Evolutionary conservation across 441 rosid genomes (phyloP), one percentile per base, ranked within the genome.

Genomic region (Euphorbia schlechtendalii): DNA sequence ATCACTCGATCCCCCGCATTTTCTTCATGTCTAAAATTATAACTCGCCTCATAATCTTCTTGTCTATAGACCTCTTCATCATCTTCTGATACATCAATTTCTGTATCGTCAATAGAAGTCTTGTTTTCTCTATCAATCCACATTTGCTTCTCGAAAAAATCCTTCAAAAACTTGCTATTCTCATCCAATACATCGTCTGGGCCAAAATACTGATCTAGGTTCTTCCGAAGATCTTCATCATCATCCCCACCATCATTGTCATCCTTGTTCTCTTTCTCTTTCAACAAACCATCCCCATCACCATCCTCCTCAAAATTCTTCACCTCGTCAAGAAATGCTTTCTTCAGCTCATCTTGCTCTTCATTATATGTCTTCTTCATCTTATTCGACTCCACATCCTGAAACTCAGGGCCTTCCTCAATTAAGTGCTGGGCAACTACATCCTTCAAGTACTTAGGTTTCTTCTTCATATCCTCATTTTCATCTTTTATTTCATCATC

Each of bases 11-110:
- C 98, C 32, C 79, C 96, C 8, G 59, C 79, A 69, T 73, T 74
- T 79, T 93, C 96, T 71, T 90, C 91, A 32, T 85, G 82, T 68
- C 97, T 77, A 61, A 68, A 93, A 17, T 68, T 76, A 27, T 56
- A 71, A 14, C 27, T 30, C 66, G 45, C 74, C 78, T 90, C 98
- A 30, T 75, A 90, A 54, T 81, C 78, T 65, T 88, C 97, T 59
- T 83, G 91, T 64, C 25, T 72, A 69, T 79, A 80, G 14, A 88
- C 43, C 67, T 70, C 82, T 59, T 84, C 88, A 69, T 86, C 96
- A 56, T 92, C 97, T 46, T 53, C 73, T 27, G 67, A 53, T 73
- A 82, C 80, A 34, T 78, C 66, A 68, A 84, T 61, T 59, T 79
- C 83, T 22, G 68, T 80, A 17, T 80, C 82, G 40, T 72, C 83